Evolutionary conservation across 148 eudicot species (phyloP).

Genomic region (Fagopyrum esculentum): DNA sequence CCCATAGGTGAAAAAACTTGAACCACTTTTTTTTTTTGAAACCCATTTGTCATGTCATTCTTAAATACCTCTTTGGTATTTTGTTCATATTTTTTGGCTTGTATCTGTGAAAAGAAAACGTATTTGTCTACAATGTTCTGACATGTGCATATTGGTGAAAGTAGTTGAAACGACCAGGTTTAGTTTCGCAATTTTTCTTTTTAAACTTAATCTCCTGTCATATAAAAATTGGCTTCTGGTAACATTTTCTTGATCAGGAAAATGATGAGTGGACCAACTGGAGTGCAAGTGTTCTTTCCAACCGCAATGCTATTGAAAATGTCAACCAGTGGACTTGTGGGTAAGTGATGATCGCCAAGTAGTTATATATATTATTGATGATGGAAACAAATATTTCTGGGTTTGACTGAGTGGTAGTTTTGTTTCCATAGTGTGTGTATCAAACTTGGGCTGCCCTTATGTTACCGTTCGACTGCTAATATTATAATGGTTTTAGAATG

Average conservation of each 20-base stretch:
- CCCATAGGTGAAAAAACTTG: no score
- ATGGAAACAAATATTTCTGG: neutral
- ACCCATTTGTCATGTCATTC: no score
- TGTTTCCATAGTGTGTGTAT: neutral
- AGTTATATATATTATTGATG: neutral
- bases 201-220: neutral
- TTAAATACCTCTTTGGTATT: no score
- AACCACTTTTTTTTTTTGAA: no score
- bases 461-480: neutral
- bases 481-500: neutral
- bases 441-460: neutral
- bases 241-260: constrained; percentile 30
- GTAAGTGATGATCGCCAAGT: constrained; percentile 31
- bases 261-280: constrained; percentile 80
- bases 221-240: neutral
- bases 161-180: no score
- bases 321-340: constrained; percentile 95
- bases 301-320: constrained; percentile 79
- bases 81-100: no score
- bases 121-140: no score
- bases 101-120: no score
- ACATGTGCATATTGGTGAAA: no score
- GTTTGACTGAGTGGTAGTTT: neutral
- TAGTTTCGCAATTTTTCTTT: no score
- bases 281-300: constrained; percentile 64